Evolutionary conservation across 2,329 filamentous ascomycete species (phyloP).

Genomic region (Fusarium scirpi): DNA sequence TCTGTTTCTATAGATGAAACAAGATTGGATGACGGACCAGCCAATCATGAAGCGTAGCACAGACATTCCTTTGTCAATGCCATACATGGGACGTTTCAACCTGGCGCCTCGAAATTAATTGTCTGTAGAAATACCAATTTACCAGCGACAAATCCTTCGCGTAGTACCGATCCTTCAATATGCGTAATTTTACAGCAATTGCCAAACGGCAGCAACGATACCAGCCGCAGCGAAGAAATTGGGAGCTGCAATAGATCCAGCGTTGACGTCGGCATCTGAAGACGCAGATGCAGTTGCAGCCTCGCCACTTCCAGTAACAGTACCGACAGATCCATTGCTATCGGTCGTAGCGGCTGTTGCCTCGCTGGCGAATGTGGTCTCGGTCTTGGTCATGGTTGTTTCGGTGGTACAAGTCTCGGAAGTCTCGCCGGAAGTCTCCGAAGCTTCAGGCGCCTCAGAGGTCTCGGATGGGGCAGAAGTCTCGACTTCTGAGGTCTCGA

Average conservation of each 20-base stretch:
- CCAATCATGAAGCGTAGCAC: constrained; percentile 1
- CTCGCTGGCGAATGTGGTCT: constrained; percentile 9
- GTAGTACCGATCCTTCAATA: background rate
- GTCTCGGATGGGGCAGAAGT: background rate
- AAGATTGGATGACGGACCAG: background rate
- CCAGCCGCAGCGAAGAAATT: constrained; percentile 2
- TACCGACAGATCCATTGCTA: background rate
- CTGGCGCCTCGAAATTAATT: background rate
- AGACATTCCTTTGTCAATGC: background rate
- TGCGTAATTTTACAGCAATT: constrained; percentile 15
- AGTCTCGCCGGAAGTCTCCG: background rate
- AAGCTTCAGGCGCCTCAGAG: background rate
- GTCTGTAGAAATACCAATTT: background rate
- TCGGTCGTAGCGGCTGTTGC: background rate
- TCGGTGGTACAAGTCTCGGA: constrained; percentile 1
- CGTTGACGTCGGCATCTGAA: constrained; percentile 2
- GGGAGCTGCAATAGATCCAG: background rate
- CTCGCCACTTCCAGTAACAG: background rate
- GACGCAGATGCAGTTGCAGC: constrained; percentile 3
- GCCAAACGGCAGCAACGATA: constrained; percentile 13
- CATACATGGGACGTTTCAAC: constrained; percentile 7
- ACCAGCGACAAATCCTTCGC: background rate
- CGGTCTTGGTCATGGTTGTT: background rate
- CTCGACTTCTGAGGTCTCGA: background rate
- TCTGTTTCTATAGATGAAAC: background rate